phyloP scores from a whole-genome alignment of 495 filamentous ascomycete genomes.

The Tricharina praecox region DNA sequence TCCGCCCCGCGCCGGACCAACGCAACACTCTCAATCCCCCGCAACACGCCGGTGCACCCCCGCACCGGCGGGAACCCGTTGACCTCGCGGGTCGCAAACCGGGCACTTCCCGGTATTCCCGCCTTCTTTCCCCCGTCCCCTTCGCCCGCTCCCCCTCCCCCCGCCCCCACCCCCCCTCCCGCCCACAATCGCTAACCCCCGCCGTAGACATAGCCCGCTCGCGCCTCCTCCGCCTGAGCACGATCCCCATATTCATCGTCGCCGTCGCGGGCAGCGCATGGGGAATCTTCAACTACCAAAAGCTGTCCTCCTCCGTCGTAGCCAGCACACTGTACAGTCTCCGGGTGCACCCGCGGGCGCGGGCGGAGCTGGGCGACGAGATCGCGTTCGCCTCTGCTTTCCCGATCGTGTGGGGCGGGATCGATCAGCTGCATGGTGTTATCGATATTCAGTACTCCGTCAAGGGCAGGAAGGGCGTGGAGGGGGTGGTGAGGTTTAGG shows the following conservation, averaged over 20 bases:
- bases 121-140: neutral
- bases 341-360: constrained; percentile 56
- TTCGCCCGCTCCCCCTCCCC: too few species aligned
- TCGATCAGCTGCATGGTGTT: constrained; percentile 84
- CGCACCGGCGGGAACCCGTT: constrained; percentile 1
- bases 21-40: too few species aligned
- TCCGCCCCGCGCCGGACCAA: too few species aligned
- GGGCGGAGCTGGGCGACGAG: constrained; percentile 68
- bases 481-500: constrained; percentile 64
- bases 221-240: neutral
- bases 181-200: neutral
- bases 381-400: constrained; percentile 78
- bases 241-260: constrained; percentile 37
- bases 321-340: constrained; percentile 76
- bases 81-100: neutral
- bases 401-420: constrained; percentile 81
- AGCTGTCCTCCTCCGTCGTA: constrained; percentile 64
- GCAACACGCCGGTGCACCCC: neutral
- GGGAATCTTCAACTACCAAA: constrained; percentile 87
- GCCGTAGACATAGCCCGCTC: neutral
- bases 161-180: neutral
- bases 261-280: constrained; percentile 1
- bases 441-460: constrained; percentile 81
- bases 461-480: constrained; percentile 56
- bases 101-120: constrained; percentile 28